Evolutionary conservation across 177 flowering plant genomes (phyloP), one percentile per base, ranked within the genome.

Genomic region (Vitis hybrid): DNA sequence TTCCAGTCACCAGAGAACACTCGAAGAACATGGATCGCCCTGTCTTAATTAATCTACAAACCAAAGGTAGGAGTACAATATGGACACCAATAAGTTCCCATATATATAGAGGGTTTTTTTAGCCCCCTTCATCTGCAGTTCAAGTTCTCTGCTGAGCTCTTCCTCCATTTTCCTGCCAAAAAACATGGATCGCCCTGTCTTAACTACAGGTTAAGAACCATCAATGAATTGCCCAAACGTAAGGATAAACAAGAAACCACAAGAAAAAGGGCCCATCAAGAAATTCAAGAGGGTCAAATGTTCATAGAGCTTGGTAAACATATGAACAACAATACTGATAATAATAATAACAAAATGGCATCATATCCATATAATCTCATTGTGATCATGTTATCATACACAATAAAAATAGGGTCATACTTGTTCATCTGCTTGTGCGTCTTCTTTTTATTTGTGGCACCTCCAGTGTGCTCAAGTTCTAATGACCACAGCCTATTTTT

Each of bases 71-170:
- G 62, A 93, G 93, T 5, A 95, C 35, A 58, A 91, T 80, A 50
- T 81, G 92, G 66, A 93, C 79, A n/a, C 82, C 97, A 62, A 93
- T 17, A 72, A 93, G 90, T 56, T 73, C 85, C 99, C 99, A 27
- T 3, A 95, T n/a, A n/a, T 27, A 88, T n/a, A 8, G 92, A 87
- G 24, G 99, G 98, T 27, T 72, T 84, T 91, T 71, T 89, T 93
- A 60, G 97, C 92, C 52, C 97, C 97, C 60, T 86, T 86, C 53
- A 93, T 91, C 73, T 93, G 91, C 73, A 95, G 78, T 4, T 93
- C 97, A 74, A 95, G 93, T 82, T 93, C 97, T 75, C 88, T 89
- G 84, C 97, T 85, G 54, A 91, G 84, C 13, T 91, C 97, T 78
- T 91, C 97, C 68, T 80, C 88, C 62, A 71, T 13, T 63, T 86